A percentile compares a stretch with the other conserved stretches of the same genome.
phyloP scores from a whole-genome alignment of 768 basidiomycete genomes.

The Kwoniella newhampshirensis region DNA sequence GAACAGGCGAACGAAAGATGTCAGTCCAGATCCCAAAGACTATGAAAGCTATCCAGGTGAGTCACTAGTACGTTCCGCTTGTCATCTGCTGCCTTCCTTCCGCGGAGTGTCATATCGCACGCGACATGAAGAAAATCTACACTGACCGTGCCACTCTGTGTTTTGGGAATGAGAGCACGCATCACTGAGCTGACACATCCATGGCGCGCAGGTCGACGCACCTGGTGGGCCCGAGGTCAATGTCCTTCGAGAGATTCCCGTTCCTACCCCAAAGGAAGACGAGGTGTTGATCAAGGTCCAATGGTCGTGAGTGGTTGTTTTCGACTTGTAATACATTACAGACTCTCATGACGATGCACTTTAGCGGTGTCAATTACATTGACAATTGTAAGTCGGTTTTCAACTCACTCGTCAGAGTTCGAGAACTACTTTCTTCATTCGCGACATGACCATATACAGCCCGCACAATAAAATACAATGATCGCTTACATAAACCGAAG shows the following conservation, averaged over 20 bases:
- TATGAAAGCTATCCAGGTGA: conserved; percentile 64
- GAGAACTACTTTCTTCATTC: too few species aligned
- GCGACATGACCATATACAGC: too few species aligned
- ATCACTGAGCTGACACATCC: neutral
- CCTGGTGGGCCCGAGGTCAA: conserved; percentile 72
- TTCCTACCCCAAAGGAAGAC: conserved; percentile 63
- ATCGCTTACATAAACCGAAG: too few species aligned
- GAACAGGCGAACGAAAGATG: conserved; percentile 3
- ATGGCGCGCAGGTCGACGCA: conserved; percentile 59
- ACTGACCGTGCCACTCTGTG: too few species aligned
- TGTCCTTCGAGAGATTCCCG: conserved; percentile 59
- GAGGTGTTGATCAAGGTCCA: conserved; percentile 56
- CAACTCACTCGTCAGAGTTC: conserved; percentile 11
- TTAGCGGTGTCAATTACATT: conserved; percentile 69
- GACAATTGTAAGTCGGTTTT: conserved; percentile 41
- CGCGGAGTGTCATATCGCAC: too few species aligned
- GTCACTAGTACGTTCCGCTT: neutral
- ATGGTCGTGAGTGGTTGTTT: conserved; percentile 24
- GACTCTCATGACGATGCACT: neutral
- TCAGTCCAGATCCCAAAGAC: conserved; percentile 53
- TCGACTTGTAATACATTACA: too few species aligned
- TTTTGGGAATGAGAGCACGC: too few species aligned
- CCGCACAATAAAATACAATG: too few species aligned
- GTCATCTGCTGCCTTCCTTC: too few species aligned
- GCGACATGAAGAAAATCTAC: too few species aligned